Conservation (phyloP, 257 asterid genomes). For the Solanum ossicruentum region DNA sequence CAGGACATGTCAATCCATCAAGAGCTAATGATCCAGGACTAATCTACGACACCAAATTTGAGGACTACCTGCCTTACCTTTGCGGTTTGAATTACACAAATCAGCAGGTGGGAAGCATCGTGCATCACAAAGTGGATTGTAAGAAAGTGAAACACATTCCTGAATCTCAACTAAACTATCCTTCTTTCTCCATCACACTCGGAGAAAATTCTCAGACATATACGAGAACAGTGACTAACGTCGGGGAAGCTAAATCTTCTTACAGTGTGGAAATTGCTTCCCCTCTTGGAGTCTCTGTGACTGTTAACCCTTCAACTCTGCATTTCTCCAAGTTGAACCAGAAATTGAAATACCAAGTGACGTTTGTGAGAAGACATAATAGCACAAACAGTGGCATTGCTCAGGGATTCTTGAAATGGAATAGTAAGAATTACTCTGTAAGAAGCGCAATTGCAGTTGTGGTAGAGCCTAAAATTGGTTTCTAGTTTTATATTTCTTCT, state of each 20-base stretch:
- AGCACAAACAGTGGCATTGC: not conserved
- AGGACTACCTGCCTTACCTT: conserved; percentile 33
- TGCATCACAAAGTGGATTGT: conserved; percentile 17
- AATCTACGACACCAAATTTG: conserved; percentile 24
- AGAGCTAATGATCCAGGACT: conserved; percentile 39
- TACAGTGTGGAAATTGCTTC: conserved; percentile 12
- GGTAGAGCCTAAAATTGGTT: not conserved
- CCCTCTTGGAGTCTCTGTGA: conserved; percentile 16
- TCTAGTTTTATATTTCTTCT: not conserved
- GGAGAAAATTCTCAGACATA: conserved; percentile 10
- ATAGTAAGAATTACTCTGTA: conserved; percentile 13
- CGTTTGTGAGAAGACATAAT: not conserved
- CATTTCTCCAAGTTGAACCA: conserved; percentile 11
- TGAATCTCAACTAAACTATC: conserved; percentile 14
- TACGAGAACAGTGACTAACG: conserved; percentile 31
- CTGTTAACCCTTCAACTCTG: conserved; percentile 17
- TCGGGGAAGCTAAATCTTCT: conserved; percentile 21
- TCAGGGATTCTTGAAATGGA: conserved; percentile 38
- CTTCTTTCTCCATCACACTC: conserved; percentile 4
- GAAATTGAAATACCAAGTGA: conserved; percentile 20
- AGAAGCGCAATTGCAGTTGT: conserved; percentile 20
- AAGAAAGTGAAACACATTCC: not conserved
- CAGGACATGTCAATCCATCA: conserved; percentile 39
- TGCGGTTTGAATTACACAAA: conserved; percentile 38
- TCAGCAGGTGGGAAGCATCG: conserved; percentile 1